Conservation (phyloP, 495 filamentous ascomycete genomes). For the Hypomontagnella submonticulosa region DNA sequence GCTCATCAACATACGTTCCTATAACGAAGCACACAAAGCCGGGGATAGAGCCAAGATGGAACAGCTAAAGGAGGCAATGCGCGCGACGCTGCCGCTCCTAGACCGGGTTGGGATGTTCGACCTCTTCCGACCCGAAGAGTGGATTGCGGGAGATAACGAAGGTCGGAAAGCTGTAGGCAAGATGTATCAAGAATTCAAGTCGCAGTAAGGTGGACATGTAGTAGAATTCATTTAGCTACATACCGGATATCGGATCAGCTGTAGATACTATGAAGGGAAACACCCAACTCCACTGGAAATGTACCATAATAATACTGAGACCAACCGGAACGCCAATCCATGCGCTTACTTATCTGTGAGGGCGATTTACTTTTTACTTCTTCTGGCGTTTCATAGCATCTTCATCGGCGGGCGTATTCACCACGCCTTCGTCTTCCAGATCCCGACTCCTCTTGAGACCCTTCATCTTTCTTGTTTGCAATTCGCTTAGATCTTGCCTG, state of each 20-base stretch:
- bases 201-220: slow-evolving; percentile 4
- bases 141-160: slow-evolving; percentile 40
- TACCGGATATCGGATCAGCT: slow-evolving; percentile 3
- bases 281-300: slow-evolving; percentile 39
- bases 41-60: slow-evolving; percentile 28
- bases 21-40: slow-evolving; percentile 38
- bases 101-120: slow-evolving; percentile 43
- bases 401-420: slow-evolving; percentile 17
- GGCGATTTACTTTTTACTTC: slow-evolving; percentile 34
- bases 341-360: slow-evolving; percentile 8
- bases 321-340: slow-evolving; percentile 34
- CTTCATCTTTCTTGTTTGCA: slow-evolving; percentile 99
- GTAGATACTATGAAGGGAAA: slow-evolving; percentile 31
- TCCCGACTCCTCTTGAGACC: slow-evolving; percentile 84
- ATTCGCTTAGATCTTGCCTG: slow-evolving; percentile 84
- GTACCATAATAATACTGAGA: slow-evolving; percentile 18
- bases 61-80: slow-evolving; percentile 30
- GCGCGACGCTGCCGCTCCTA: slow-evolving; percentile 35
- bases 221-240: not conserved
- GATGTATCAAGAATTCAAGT: slow-evolving; percentile 40
- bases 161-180: slow-evolving; percentile 36
- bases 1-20: slow-evolving; percentile 43
- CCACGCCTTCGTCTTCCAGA: slow-evolving; percentile 58
- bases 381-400: slow-evolving; percentile 43
- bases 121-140: slow-evolving; percentile 44